phyloP scores from a whole-genome alignment of 2,329 filamentous ascomycete genomes.

The Davidsoniella neocaledoniae region DNA sequence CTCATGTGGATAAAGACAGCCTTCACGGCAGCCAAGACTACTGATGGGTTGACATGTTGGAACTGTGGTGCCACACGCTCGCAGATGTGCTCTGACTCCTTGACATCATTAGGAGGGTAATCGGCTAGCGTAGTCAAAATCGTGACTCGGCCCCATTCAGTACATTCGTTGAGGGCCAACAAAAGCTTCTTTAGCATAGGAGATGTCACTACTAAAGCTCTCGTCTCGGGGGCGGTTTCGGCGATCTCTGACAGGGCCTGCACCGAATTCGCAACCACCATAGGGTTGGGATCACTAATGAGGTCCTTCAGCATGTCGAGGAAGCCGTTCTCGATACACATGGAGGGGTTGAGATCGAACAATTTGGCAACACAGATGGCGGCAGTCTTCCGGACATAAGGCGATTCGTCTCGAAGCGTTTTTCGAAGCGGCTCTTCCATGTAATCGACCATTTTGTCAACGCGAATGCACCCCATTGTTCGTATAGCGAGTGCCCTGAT shows the following conservation, averaged over 20 bases:
- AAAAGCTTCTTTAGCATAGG: slow-evolving; percentile 84
- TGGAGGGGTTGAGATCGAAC: slow-evolving; percentile 79
- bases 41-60: slow-evolving; percentile 94
- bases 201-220: slow-evolving; percentile 67
- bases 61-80: slow-evolving; percentile 93
- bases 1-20: slow-evolving; percentile 96
- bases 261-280: slow-evolving; percentile 97
- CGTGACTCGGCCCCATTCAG: slow-evolving; percentile 93
- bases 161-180: slow-evolving; percentile 93
- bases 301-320: slow-evolving; percentile 84
- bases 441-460: slow-evolving; percentile 99
- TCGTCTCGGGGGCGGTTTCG: slow-evolving; percentile 80
- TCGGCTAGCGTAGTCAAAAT: slow-evolving; percentile 80
- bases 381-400: slow-evolving; percentile 95
- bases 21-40: slow-evolving; percentile 94
- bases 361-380: slow-evolving; percentile 96
- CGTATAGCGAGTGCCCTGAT: slow-evolving; percentile 88
- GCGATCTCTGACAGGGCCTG: slow-evolving; percentile 83
- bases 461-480: slow-evolving; percentile 96
- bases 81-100: slow-evolving; percentile 96
- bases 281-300: slow-evolving; percentile 93
- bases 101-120: slow-evolving; percentile 72
- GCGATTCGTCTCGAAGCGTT: slow-evolving; percentile 90
- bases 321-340: slow-evolving; percentile 96
- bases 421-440: slow-evolving; percentile 97